A percentile compares a stretch with the other conserved stretches of the same genome.
phyloP scores from a whole-genome alignment of 768 basidiomycete genomes.

The Xerocomus potaroensis region DNA sequence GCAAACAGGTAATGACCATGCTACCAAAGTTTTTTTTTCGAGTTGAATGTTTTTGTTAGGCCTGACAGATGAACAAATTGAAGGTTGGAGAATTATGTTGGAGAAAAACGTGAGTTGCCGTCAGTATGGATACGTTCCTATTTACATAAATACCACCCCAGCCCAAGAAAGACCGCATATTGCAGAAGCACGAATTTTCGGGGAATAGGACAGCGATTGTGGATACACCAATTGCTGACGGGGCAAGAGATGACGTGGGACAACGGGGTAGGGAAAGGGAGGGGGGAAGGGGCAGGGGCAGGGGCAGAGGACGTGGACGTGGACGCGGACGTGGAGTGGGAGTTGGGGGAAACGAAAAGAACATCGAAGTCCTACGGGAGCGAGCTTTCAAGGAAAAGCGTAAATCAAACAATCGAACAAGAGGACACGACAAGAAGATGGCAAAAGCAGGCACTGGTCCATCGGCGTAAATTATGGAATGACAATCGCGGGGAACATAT shows the following conservation, averaged over 20 bases:
- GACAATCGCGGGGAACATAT: neutral
- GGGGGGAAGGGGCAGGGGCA: conserved; percentile 32
- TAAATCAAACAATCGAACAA: conserved; percentile 76
- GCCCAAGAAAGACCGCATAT: conserved; percentile 72
- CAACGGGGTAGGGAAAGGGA: conserved; percentile 14
- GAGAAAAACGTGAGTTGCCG: conserved; percentile 70
- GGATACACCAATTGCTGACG: neutral
- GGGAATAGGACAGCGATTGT: conserved; percentile 54
- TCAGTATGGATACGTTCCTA: conserved; percentile 4
- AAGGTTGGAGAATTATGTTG: conserved; percentile 89
- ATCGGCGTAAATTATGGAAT: conserved; percentile 10
- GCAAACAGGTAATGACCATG: conserved; percentile 51
- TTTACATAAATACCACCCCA: conserved; percentile 25
- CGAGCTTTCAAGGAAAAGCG: conserved; percentile 74
- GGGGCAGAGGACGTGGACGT: conserved; percentile 38
- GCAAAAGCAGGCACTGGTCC: conserved; percentile 50
- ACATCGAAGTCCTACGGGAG: conserved; percentile 43
- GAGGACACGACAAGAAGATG: conserved; percentile 91
- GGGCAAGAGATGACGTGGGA: conserved; percentile 6
- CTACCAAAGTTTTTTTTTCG: neutral
- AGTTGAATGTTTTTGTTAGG: conserved; percentile 38
- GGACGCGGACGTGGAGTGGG: conserved; percentile 37
- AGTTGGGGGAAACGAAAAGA: conserved; percentile 34
- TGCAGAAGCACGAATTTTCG: conserved; percentile 72
- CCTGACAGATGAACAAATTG: conserved; percentile 81